These are phyloP conservation scores for Pseudocercospora crystallina DNA, from an alignment of 2,329 filamentous ascomycete genomes.

Conservation along the genomic window DNA sequence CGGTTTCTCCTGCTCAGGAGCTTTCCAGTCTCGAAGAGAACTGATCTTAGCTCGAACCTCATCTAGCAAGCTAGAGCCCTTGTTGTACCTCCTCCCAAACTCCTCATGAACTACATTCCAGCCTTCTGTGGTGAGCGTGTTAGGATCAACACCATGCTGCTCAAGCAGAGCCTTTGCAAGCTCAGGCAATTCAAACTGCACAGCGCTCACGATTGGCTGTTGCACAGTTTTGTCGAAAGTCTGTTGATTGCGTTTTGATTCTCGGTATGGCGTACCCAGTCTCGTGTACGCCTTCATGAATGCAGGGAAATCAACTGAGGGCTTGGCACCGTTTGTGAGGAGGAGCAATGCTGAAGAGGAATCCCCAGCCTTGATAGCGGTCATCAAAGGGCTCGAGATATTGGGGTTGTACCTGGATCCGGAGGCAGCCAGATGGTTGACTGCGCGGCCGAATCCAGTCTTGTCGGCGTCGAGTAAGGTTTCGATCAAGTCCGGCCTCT, in stretches of 20 bases:
- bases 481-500: conserved; percentile 49
- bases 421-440: conserved; percentile 62
- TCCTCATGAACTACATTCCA: conserved; percentile 33
- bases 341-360: conserved; percentile 58
- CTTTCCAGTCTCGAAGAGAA: conserved; percentile 50
- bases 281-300: conserved; percentile 61
- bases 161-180: conserved; percentile 59
- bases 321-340: conserved; percentile 61
- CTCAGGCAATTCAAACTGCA: conserved; percentile 51
- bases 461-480: conserved; percentile 55
- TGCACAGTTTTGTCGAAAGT: conserved; percentile 50
- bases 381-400: conserved; percentile 55
- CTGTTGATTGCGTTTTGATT: conserved; percentile 51
- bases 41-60: conserved; percentile 55
- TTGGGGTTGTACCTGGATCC: conserved; percentile 35
- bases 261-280: conserved; percentile 34
- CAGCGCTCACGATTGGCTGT: conserved; percentile 68
- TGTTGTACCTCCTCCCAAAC: conserved; percentile 38
- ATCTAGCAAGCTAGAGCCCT: conserved; percentile 59
- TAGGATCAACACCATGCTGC: conserved; percentile 61
- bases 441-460: conserved; percentile 60
- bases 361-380: conserved; percentile 58
- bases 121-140: conserved; percentile 52
- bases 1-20: conserved; percentile 33
- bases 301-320: conserved; percentile 61